These are phyloP conservation scores for Cymbopogon flexuosus DNA, from an alignment of 202 grass and related monocot genomes.

Conservation along the genomic window DNA sequence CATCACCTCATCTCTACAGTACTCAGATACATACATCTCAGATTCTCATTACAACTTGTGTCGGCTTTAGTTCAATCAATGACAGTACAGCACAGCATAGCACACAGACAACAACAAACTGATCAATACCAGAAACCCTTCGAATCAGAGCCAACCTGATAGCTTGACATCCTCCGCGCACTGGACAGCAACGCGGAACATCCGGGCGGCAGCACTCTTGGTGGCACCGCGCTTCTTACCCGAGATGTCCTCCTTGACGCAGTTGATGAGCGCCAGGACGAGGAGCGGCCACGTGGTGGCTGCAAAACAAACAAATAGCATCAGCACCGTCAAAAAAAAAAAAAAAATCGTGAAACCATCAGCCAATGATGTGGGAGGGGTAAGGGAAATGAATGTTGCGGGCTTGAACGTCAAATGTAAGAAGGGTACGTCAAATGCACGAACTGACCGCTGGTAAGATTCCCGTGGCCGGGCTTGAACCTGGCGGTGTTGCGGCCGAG, in stretches of 20 bases:
- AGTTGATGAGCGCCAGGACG: slow-evolving; percentile 45
- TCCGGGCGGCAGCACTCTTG: slow-evolving; percentile 52
- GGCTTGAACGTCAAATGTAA: too few species aligned
- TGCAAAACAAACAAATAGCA: slow-evolving; percentile 41
- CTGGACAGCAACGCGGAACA: slow-evolving; percentile 56
- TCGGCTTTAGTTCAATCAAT: background rate
- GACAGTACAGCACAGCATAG: background rate
- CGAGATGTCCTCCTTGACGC: slow-evolving; percentile 57
- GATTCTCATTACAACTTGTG: background rate
- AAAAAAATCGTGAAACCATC: background rate
- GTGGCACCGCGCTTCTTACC: slow-evolving; percentile 54
- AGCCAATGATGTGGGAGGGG: background rate
- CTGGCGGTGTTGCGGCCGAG: slow-evolving; percentile 57
- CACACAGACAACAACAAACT: background rate
- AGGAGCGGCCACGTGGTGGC: slow-evolving; percentile 71
- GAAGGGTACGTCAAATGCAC: background rate
- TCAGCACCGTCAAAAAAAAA: background rate
- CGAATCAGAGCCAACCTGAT: slow-evolving; percentile 40
- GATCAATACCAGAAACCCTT: background rate
- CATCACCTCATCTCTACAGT: background rate
- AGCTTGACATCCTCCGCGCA: slow-evolving; percentile 56
- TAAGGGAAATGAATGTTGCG: background rate
- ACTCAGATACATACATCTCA: background rate
- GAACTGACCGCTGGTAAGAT: slow-evolving; percentile 47
- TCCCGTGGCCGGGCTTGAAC: slow-evolving; percentile 43